Conservation (phyloP, 148 eudicot genomes). For the Diospyros kaki region DNA sequence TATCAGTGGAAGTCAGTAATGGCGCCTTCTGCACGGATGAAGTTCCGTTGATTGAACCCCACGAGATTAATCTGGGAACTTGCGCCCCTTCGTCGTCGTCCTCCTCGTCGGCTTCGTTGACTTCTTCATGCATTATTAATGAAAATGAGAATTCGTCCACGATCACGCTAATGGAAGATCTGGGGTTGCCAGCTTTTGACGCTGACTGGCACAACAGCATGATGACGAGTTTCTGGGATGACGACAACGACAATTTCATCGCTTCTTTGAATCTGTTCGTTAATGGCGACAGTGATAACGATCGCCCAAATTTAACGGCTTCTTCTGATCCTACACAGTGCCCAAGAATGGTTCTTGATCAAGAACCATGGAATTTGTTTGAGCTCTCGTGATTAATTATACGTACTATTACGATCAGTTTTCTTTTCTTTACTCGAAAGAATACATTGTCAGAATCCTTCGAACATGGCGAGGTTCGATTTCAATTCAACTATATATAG, state of each 20-base stretch:
- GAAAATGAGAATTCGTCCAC: background rate
- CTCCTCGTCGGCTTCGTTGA: conserved; percentile 2
- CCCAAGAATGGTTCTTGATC: conserved; percentile 14
- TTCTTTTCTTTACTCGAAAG: too few species aligned
- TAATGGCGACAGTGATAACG: conserved; percentile 13
- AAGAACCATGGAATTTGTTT: background rate
- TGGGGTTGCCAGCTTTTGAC: conserved; percentile 29
- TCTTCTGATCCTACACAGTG: background rate
- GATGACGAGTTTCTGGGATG: conserved; percentile 33
- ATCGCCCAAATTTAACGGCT: too few species aligned
- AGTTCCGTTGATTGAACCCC: conserved; percentile 47
- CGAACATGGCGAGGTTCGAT: too few species aligned
- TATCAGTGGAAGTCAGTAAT: conserved; percentile 23
- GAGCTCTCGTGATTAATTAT: too few species aligned
- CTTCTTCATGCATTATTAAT: background rate
- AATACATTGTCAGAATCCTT: too few species aligned
- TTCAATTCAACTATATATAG: too few species aligned
- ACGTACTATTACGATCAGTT: too few species aligned
- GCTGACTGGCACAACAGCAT: conserved; percentile 20
- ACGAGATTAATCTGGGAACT: conserved; percentile 30
- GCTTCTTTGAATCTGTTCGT: conserved; percentile 22
- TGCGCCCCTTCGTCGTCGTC: conserved; percentile 12
- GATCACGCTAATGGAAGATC: conserved; percentile 15
- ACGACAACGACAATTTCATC: conserved; percentile 13
- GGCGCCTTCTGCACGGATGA: conserved; percentile 45